Conservation (phyloP, 495 filamentous ascomycete genomes). For the Bathelium albidoporum region DNA sequence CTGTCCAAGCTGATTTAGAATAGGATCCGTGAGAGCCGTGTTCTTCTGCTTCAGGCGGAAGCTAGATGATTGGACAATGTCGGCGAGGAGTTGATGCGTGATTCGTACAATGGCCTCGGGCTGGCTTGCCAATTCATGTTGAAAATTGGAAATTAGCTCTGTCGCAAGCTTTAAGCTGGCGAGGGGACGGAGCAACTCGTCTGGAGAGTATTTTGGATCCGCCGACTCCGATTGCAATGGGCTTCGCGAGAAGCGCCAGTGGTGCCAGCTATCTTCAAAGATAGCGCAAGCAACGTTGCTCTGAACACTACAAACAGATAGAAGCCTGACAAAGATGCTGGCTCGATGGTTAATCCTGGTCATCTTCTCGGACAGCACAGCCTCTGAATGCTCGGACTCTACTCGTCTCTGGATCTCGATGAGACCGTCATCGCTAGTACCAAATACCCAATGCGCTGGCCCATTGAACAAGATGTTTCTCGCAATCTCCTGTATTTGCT, state of each 20-base stretch:
- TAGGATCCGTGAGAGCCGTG: neutral
- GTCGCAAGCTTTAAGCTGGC: neutral
- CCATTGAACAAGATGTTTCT: conserved; percentile 47
- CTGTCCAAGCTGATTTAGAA: neutral
- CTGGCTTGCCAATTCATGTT: neutral
- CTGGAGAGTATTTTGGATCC: neutral
- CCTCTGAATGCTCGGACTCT: conserved; percentile 15
- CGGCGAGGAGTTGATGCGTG: neutral
- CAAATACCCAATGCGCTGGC: conserved; percentile 39
- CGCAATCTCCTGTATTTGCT: conserved; percentile 37
- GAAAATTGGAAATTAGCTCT: neutral
- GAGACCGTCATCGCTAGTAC: conserved; percentile 23
- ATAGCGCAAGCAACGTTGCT: conserved; percentile 50
- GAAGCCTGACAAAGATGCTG: conserved; percentile 43
- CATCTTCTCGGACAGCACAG: conserved; percentile 31
- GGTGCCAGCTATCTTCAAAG: conserved; percentile 53
- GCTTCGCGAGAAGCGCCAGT: conserved; percentile 42
- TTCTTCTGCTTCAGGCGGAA: neutral
- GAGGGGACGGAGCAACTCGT: neutral
- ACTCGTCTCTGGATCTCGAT: conserved; percentile 30
- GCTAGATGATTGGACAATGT: neutral
- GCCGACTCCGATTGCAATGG: neutral
- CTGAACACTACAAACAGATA: conserved; percentile 41
- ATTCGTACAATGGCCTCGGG: neutral
- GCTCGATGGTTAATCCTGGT: conserved; percentile 41